Conservation (phyloP, 139 green algal species). For the Chlorella sp. region DNA sequence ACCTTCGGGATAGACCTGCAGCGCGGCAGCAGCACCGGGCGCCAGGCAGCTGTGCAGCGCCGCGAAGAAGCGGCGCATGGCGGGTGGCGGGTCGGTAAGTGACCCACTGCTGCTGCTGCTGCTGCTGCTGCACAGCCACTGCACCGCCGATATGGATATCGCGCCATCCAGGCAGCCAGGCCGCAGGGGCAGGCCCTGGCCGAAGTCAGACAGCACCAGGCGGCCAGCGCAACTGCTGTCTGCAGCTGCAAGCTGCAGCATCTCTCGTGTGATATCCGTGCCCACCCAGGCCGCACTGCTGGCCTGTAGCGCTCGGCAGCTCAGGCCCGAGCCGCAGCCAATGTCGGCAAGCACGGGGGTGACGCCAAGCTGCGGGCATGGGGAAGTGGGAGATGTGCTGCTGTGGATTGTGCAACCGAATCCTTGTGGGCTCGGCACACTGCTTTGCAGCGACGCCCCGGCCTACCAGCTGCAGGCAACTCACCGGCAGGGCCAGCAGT, state of each 20-base stretch:
- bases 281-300: constrained; percentile 88
- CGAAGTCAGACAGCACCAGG: constrained; percentile 79
- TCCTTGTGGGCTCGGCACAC: no score
- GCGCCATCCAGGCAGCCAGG: constrained; percentile 78
- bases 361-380: background rate
- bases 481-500: constrained; percentile 10
- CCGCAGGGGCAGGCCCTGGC: constrained; percentile 84
- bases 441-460: background rate
- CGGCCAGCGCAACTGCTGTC: background rate
- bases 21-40: background rate
- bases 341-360: constrained; percentile 71
- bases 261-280: constrained; percentile 85
- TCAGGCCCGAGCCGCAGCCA: constrained; percentile 95
- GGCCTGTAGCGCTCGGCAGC: constrained; percentile 65
- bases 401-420: no score
- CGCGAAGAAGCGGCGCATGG: constrained; percentile 18
- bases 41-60: constrained; percentile 26
- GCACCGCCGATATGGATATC: constrained; percentile 64
- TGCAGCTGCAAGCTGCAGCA: constrained; percentile 61
- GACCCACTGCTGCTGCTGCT: background rate
- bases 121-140: constrained; percentile 54
- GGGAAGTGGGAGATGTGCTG: background rate
- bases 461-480: background rate
- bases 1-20: constrained; percentile 56
- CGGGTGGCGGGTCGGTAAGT: background rate